These are phyloP conservation scores for Pyrenophora tritici-repentis DNA, from an alignment of 2,329 filamentous ascomycete species.

Conservation along the genomic window DNA sequence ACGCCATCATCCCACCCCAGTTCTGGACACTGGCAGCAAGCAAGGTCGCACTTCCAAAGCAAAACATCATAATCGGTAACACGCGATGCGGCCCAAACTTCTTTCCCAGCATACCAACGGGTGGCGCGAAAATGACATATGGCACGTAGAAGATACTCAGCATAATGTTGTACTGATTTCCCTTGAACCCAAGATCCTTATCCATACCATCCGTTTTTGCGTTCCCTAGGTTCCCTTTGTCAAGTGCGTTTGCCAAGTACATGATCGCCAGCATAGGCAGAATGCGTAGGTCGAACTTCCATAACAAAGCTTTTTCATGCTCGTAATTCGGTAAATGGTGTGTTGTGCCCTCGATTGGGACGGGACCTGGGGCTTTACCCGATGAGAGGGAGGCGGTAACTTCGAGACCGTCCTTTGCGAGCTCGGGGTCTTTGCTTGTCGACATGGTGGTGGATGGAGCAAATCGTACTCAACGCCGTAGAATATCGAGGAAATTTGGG, in stretches of 20 bases:
- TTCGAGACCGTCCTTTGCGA: constrained; percentile 37
- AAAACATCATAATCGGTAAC: constrained; percentile 70
- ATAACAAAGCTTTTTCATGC: constrained; percentile 52
- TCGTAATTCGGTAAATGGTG: constrained; percentile 44
- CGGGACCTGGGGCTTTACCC: constrained; percentile 27
- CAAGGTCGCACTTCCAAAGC: constrained; percentile 69
- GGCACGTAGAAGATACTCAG: constrained; percentile 74
- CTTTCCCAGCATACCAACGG: constrained; percentile 70
- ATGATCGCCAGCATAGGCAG: constrained; percentile 64
- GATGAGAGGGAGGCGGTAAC: constrained; percentile 36
- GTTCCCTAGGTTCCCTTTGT: constrained; percentile 48
- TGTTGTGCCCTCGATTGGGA: constrained; percentile 35
- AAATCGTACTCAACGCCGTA: neutral
- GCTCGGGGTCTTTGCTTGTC: constrained; percentile 30
- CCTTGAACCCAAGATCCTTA: constrained; percentile 62
- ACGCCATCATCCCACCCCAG: constrained; percentile 68
- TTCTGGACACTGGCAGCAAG: constrained; percentile 61
- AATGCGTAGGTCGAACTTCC: constrained; percentile 61
- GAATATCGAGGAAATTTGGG: neutral
- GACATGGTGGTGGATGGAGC: constrained; percentile 27
- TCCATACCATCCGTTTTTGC: constrained; percentile 54
- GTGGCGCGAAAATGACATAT: constrained; percentile 71
- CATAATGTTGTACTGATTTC: constrained; percentile 70
- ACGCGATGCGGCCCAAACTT: constrained; percentile 67
- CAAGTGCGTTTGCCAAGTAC: constrained; percentile 60